Conservation (phyloP, 768 basidiomycete species). For the Phlebiopsis flavidoalba region DNA sequence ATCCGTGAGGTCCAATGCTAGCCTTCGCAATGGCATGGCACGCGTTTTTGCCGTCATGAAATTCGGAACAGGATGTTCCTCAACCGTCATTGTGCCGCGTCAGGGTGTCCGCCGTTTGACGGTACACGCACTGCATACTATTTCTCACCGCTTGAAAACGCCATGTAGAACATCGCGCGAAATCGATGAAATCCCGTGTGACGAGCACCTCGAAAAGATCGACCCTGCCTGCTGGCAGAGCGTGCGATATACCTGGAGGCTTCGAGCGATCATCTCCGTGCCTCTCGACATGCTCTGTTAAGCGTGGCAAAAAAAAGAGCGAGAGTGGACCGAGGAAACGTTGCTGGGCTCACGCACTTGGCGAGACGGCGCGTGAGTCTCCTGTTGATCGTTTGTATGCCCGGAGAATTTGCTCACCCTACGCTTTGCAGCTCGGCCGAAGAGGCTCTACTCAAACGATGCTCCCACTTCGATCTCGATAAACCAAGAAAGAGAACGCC, state of each 20-base stretch:
- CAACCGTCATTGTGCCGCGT: constrained; percentile 74
- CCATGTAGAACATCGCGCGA: constrained; percentile 85
- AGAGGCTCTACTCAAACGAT: constrained; percentile 91
- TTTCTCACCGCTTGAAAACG: too few relatives aligned
- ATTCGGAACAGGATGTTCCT: constrained; percentile 82
- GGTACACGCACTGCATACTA: too few relatives aligned
- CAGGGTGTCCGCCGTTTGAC: too few relatives aligned
- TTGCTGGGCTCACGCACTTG: constrained; percentile 80
- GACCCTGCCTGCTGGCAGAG: constrained; percentile 86
- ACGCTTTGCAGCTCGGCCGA: constrained; percentile 62
- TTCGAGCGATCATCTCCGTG: constrained; percentile 89
- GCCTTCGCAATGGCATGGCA: constrained; percentile 87
- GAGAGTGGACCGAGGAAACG: constrained; percentile 84
- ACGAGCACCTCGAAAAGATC: constrained; percentile 55
- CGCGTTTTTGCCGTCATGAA: constrained; percentile 77
- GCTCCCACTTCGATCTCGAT: constrained; percentile 92
- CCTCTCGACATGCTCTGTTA: constrained; percentile 81
- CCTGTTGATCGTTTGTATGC: background rate
- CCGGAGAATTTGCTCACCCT: background rate
- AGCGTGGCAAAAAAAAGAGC: constrained; percentile 59
- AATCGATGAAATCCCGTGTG: constrained; percentile 91
- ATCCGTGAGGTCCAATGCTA: constrained; percentile 92
- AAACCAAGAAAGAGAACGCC: constrained; percentile 64
- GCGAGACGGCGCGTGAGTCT: constrained; percentile 73
- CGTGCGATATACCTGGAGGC: constrained; percentile 91